Conservation (phyloP, 2,329 filamentous ascomycete genomes). For the Raffaelea deltoideospora region DNA sequence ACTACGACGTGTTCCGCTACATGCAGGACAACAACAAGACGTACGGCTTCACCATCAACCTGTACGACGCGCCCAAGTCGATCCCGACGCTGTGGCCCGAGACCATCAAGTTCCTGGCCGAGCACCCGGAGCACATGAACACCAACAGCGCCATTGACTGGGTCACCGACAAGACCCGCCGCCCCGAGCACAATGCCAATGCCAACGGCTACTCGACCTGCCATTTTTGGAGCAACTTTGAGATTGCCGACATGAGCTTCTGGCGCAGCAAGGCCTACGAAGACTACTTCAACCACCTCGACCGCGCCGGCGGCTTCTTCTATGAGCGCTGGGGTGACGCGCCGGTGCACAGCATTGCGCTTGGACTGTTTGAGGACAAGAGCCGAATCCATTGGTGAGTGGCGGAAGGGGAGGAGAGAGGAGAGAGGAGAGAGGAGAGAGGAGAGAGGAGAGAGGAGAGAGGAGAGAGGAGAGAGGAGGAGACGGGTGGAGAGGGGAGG, state of each 20-base stretch:
- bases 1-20: slow-evolving; percentile 96
- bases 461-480: neutral
- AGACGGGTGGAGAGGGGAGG: neutral
- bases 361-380: slow-evolving; percentile 83
- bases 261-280: slow-evolving; percentile 85
- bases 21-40: slow-evolving; percentile 99
- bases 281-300: slow-evolving; percentile 91
- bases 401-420: neutral
- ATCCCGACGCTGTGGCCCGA: slow-evolving; percentile 91
- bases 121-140: slow-evolving; percentile 68
- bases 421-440: neutral
- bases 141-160: slow-evolving; percentile 76
- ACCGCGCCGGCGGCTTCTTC: slow-evolving; percentile 90
- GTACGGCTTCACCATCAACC: slow-evolving; percentile 95
- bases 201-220: slow-evolving; percentile 95
- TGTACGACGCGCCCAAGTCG: slow-evolving; percentile 81
- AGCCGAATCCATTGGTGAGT: slow-evolving; percentile 83
- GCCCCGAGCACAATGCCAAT: slow-evolving; percentile 64
- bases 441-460: neutral
- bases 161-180: slow-evolving; percentile 62
- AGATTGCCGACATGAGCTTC: slow-evolving; percentile 85
- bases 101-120: slow-evolving; percentile 75
- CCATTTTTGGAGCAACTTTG: slow-evolving; percentile 99
- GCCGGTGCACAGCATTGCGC: slow-evolving; percentile 84
- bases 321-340: slow-evolving; percentile 89